Evolutionary conservation across 345 rosid species (phyloP), one percentile per base, ranked within the genome.

Genomic region (Euphorbia pulcherrima): DNA sequence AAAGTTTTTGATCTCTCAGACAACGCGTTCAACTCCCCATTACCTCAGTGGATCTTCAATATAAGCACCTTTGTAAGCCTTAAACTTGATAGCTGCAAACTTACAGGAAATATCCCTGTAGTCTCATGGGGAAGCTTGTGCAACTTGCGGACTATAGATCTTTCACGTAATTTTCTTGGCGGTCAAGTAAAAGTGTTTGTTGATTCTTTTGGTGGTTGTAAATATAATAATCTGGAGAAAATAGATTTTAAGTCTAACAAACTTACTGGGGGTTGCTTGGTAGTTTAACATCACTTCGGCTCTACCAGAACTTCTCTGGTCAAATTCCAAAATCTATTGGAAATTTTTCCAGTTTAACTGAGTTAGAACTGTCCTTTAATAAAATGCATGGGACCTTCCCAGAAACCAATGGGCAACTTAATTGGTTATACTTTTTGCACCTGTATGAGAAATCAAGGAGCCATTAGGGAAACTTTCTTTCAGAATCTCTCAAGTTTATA

Each of bases 11-110:
- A 83, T 68, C 62, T 85, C 53, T 77, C 80, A 18, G 78, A 74
- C 64, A 82, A 78, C 72, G 72, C 77, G 53, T 79, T 85, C 51
- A 83, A 56, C 68, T 64, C 86, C 20, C 44, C 69, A 0, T 48
- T 85, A 5, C 86, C 87, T 39, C 50, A 8, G 0, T 85, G 86
- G 86, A 52, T 83, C 17, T 87, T 79, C 69, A 80, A 80, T 67
- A 81, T 83, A 61, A 82, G 84, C 57, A 63, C 68, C 67, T 81
- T 87, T 13, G 65, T 70, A 54, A 56, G 78, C 60, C 81, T 83
- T 2, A 68, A 70, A 62, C 79, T 81, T 10, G 59, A 8, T 81
- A 66, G 4, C 80, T 59, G 77, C 71, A 55, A 77, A 71, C 62
- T 52, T 78, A 24, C 66, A 70, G 68, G 58, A 9, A 8, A 24